Conservation (phyloP, 306 rosid species). For the Cicer yamashitae region DNA sequence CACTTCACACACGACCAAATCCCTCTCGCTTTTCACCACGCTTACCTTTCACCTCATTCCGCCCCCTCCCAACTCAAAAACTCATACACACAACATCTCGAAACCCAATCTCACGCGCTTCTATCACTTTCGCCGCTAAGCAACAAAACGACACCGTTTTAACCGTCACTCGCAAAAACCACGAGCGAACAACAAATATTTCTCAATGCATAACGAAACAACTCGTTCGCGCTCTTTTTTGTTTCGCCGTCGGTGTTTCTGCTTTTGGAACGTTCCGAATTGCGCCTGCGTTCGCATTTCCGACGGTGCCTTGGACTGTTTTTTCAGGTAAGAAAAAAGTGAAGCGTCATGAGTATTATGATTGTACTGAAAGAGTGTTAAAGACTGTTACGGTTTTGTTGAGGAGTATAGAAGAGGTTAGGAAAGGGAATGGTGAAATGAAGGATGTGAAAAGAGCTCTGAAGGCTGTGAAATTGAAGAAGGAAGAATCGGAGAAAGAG, state of each 20-base stretch:
- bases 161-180: background rate
- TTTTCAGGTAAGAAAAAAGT: constrained; percentile 39
- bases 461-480: constrained; percentile 66
- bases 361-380: constrained; percentile 59
- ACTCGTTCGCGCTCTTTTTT: constrained; percentile 55
- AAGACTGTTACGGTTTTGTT: constrained; percentile 57
- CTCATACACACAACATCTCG: constrained; percentile 14
- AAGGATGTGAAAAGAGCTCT: constrained; percentile 54
- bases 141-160: constrained; percentile 17
- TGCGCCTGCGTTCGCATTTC: constrained; percentile 55
- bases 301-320: constrained; percentile 1
- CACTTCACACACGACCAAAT: constrained; percentile 26
- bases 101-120: constrained; percentile 39
- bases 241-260: constrained; percentile 64
- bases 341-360: constrained; percentile 58
- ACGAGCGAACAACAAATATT: background rate
- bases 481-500: constrained; percentile 56
- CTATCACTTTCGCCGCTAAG: constrained; percentile 2
- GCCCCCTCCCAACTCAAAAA: constrained; percentile 39
- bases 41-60: constrained; percentile 24
- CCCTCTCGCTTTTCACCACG: background rate
- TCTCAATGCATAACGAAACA: constrained; percentile 49
- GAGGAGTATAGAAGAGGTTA: constrained; percentile 59
- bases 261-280: constrained; percentile 50
- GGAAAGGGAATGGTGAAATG: constrained; percentile 57